phyloP scores from a whole-genome alignment of 108 stramenopile species.

The Cylindrotheca fusiformis region DNA sequence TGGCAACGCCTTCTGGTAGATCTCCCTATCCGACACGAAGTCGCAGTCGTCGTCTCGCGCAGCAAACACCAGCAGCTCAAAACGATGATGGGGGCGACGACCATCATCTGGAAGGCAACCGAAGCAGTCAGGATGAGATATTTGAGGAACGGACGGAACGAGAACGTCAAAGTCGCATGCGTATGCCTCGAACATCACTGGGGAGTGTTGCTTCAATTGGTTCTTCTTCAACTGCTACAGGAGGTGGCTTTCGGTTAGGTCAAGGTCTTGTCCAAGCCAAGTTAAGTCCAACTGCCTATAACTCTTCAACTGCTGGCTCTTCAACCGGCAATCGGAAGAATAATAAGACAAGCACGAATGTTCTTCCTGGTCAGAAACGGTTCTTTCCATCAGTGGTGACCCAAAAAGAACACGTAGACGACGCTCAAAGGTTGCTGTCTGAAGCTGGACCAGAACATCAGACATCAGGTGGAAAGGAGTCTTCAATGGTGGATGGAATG shows the following conservation, averaged over 20 bases:
- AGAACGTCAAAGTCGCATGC: not conserved
- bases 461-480: not conserved
- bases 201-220: slow-evolving; percentile 1
- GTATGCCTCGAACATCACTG: not conserved
- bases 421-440: no score
- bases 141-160: not conserved
- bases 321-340: not conserved
- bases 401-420: slow-evolving; percentile 4
- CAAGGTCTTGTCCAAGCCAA: slow-evolving; percentile 25
- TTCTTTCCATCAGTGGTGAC: not conserved
- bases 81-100: not conserved
- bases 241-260: slow-evolving; percentile 15
- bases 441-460: not conserved
- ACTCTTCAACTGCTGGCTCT: not conserved
- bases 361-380: slow-evolving; percentile 3
- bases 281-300: slow-evolving; percentile 12
- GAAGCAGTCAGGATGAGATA: not conserved
- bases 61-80: slow-evolving; percentile 13
- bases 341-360: not conserved
- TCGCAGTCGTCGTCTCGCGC: slow-evolving; percentile 21
- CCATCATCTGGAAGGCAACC: slow-evolving; percentile 2
- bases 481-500: slow-evolving; percentile 36
- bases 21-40: slow-evolving; percentile 37
- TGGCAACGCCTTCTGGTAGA: slow-evolving; percentile 21
- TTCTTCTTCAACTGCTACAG: not conserved